Evolutionary conservation across 352 stramenopile species (phyloP).

Genomic region (Stramenopiles sp.): DNA sequence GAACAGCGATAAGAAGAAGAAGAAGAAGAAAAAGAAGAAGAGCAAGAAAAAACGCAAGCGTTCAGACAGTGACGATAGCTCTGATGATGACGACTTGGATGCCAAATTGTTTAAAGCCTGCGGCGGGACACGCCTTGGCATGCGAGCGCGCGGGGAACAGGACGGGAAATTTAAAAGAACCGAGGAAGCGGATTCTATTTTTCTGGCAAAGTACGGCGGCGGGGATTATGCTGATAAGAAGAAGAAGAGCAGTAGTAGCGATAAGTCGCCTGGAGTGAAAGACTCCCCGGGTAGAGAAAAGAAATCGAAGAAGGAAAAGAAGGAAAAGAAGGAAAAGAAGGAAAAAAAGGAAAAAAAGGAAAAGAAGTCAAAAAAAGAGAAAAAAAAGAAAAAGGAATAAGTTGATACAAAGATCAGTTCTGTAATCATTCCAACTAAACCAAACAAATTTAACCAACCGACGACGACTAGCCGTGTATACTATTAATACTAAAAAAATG

Average conservation of each 20-base stretch:
- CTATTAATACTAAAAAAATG: too few species aligned
- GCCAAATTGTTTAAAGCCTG: slow-evolving; percentile 12
- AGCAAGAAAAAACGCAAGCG: neutral
- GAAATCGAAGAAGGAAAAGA: neutral
- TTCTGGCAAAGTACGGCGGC: neutral
- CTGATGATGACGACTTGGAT: slow-evolving; percentile 6
- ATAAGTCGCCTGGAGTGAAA: neutral
- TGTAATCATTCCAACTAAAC: too few species aligned
- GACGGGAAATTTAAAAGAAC: slow-evolving; percentile 12
- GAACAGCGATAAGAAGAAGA: slow-evolving; percentile 3
- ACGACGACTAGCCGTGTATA: too few species aligned
- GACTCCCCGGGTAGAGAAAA: neutral
- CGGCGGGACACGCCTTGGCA: neutral
- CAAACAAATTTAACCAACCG: too few species aligned
- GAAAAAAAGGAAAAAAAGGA: neutral
- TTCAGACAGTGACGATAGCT: neutral
- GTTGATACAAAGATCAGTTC: neutral
- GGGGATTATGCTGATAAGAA: neutral
- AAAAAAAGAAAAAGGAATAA: neutral
- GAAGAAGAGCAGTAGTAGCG: neutral
- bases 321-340: neutral
- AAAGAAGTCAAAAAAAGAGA: neutral
- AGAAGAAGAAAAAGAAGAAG: slow-evolving; percentile 11
- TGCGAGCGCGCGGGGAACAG: slow-evolving; percentile 7
- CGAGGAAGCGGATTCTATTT: slow-evolving; percentile 2